Conservation (phyloP, 2,329 filamentous ascomycete genomes). For the Elsinoe necatrix region DNA sequence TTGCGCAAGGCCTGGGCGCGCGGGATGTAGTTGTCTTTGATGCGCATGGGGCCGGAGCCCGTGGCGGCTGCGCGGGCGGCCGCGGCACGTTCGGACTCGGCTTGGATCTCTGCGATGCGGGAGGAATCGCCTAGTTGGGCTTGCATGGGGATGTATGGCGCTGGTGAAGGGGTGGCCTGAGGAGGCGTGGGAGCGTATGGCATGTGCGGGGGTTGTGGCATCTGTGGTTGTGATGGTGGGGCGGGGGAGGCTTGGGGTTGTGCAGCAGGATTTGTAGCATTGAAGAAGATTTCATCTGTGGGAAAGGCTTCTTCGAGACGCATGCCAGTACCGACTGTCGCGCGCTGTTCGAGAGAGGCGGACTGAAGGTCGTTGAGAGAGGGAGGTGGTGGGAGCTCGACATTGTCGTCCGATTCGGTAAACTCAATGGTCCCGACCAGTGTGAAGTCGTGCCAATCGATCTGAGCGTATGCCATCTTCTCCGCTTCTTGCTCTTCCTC, state of each 20-base stretch:
- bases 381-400: conserved; percentile 79
- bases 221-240: conserved; percentile 21
- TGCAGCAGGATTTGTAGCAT: conserved; percentile 22
- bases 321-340: conserved; percentile 68
- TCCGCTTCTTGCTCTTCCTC: conserved; percentile 82
- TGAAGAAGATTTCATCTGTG: conserved; percentile 27
- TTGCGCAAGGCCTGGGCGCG: conserved; percentile 65
- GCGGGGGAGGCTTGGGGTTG: conserved; percentile 24
- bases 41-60: conserved; percentile 67
- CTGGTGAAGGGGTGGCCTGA: conserved; percentile 21
- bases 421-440: conserved; percentile 94
- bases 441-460: conserved; percentile 97
- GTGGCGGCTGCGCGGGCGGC: conserved; percentile 64
- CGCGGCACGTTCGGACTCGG: conserved; percentile 54
- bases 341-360: conserved; percentile 89
- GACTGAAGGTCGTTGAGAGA: conserved; percentile 87
- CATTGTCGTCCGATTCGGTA: conserved; percentile 76
- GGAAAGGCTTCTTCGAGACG: conserved; percentile 77
- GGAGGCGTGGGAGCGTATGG: conserved; percentile 22
- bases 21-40: conserved; percentile 86
- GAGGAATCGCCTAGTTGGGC: conserved; percentile 32
- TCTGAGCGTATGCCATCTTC: conserved; percentile 66
- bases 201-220: conserved; percentile 24
- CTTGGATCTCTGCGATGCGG: conserved; percentile 25
- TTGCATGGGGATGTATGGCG: conserved; percentile 17